Evolutionary conservation across 257 asterid species (phyloP), one percentile per base, ranked within the genome.

Genomic region (Nicotiana paniculata): DNA sequence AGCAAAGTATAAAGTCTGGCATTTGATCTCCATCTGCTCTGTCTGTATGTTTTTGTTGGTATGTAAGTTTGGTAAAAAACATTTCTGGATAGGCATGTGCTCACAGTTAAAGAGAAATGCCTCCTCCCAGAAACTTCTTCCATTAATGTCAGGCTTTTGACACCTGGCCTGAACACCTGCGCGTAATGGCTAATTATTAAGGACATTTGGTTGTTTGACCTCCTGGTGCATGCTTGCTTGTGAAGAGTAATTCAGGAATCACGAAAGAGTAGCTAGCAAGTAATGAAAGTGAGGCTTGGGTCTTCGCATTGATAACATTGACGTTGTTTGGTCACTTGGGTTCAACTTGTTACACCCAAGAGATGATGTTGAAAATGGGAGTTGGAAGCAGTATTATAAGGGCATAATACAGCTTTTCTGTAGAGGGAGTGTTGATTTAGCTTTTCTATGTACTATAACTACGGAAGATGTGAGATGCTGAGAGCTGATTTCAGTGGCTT

Each of bases 61-160:
- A 4, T 51, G 4, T 17, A 11, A 39, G 57, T n/a, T 37, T 69
- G 53, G 76, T 69, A 39, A 69, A 69, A n/a, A 18, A 37, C 57
- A 18, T 69, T 12, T 2, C 77, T 68, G 77, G 24, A 68, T 16
- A 46, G 54, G 77, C 17, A 35, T 18, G 16, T 16, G 28, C 54
- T 68, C 77, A 68, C 37, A 68, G 54, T 68, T 68, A n/a, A 51
- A 51, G 77, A 68, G 77, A 37, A 33, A 66, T 66, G 75, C n/a
- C 32, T 46, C 77, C 55, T 18, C 17, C 77, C 54, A 18, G 30
- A 39, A 37, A 53, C 77, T 35, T 68, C 37, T 17, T 18, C 9
- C 46, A 51, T 69, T 6, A 68, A 39, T 69, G 21, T 69, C 5
- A 39, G 77, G 9, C 6, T 68, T 68, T 35, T 68, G 30, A 68